Conservation (phyloP, 768 basidiomycete species). For the Hebeloma cylindrosporum region DNA sequence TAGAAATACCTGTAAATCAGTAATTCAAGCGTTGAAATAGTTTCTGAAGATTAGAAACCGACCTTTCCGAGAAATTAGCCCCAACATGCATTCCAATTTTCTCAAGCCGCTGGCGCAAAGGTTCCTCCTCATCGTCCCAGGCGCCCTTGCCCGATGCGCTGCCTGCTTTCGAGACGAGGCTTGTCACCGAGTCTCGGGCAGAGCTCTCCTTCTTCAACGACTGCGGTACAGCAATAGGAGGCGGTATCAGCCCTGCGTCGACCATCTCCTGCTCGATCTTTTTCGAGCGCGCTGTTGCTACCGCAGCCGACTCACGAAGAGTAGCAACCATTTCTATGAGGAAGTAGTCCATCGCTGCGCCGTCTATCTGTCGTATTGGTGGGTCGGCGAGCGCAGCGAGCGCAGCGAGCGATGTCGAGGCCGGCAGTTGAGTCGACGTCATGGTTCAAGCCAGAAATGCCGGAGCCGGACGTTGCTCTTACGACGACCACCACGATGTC, state of each 20-base stretch:
- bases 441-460: constrained; percentile 20
- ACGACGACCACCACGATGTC: constrained; percentile 22
- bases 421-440: constrained; percentile 20
- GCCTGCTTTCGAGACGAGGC: constrained; percentile 28
- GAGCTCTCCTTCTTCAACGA: constrained; percentile 41
- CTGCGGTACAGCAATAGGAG: constrained; percentile 40
- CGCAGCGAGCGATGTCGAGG: constrained; percentile 38
- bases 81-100: constrained; percentile 86
- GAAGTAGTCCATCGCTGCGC: constrained; percentile 80
- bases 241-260: constrained; percentile 70
- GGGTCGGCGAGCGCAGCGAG: constrained; percentile 68
- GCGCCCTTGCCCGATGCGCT: constrained; percentile 36
- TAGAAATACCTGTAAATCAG: constrained; percentile 30
- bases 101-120: constrained; percentile 67
- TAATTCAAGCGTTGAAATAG: background rate
- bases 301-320: constrained; percentile 69
- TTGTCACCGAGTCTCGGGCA: constrained; percentile 46
- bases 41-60: constrained; percentile 19
- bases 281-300: constrained; percentile 66
- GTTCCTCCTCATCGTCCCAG: constrained; percentile 74
- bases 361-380: constrained; percentile 60
- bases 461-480: too few species aligned
- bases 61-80: constrained; percentile 85
- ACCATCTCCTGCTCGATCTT: constrained; percentile 77
- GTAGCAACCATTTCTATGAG: constrained; percentile 78